Base-by-base conservation (phyloP, 2,329 filamentous ascomycete species). In the Pseudocercospora pini-densiflorae region DNA sequence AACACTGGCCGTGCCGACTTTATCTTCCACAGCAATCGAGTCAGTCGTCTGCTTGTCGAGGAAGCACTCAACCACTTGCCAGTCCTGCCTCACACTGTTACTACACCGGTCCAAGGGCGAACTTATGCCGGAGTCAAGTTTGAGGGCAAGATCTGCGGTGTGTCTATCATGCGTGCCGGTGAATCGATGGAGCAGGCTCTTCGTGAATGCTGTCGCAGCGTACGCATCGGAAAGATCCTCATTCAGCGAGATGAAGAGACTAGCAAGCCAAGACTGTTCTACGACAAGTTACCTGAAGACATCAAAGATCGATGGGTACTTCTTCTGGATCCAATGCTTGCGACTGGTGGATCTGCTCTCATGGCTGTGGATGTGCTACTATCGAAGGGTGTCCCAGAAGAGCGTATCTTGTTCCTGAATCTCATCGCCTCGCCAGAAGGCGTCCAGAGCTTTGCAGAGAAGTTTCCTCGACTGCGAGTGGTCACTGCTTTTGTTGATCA, bases 121-220 rank as follows among this genome's bases (percentile, higher is more conserved):
- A 88, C 88, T 61, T 99, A 99, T 81, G 88, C 91, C 36, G 95
- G 95, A 29, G 92, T 99, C 70, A 91, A 92, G 81, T 99, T 99
- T 76, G 91, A 98, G 79, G 95, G 95, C 71, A 97, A 98, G 82
- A 99, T 99, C 73, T 99, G 95, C 77, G 95, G 95, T 62, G 95
- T 99, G 16, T 97, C 92, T 6, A 99, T 99, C 75, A 98, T 99
- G 95, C 89, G 95, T 70, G 95, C 95, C 12, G 95, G 95, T 60
- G 95, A 99, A 82, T 92, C 94, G 66, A 99, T 99, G 95, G 95
- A 99, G 82, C 93, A 98, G 81, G 95, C 94, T 1, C 83, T 99
- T 68, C 87, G 95, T 67, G 94, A 99, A 80, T 99, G 95, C 82
- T 99, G 95, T 82, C 90, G 95, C 61, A 97, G 92, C n/a, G 95